These are phyloP conservation scores for Cicer bijugum DNA, from an alignment of 306 rosid species.

Conservation along the genomic window DNA sequence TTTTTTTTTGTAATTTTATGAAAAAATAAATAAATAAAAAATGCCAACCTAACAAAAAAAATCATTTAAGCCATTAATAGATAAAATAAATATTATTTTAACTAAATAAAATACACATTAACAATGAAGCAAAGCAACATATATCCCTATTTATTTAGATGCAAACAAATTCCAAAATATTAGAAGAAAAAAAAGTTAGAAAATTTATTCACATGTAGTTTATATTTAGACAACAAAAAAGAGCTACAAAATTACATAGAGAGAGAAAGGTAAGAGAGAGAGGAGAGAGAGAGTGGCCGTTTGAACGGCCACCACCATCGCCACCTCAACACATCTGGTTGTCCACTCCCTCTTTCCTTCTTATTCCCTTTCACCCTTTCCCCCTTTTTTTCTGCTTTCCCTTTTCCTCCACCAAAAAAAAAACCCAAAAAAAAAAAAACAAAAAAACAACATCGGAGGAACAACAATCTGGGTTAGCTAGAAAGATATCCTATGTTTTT, in stretches of 20 bases:
- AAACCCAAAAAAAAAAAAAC: background rate
- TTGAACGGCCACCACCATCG: slow-evolving; percentile 48
- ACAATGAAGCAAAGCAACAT: no score
- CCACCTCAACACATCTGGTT: slow-evolving; percentile 48
- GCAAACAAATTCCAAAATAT: no score
- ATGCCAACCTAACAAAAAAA: no score
- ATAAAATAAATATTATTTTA: no score
- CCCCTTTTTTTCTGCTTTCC: slow-evolving; percentile 35
- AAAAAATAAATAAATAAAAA: no score
- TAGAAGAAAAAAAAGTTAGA: no score
- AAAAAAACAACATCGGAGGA: background rate
- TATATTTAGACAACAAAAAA: slow-evolving; percentile 27
- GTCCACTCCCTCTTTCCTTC: slow-evolving; percentile 43
- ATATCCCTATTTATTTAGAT: no score
- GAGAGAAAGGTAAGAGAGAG: background rate
- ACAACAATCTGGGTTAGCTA: slow-evolving; percentile 36
- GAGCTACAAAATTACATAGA: slow-evolving; percentile 21
- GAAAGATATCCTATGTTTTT: background rate
- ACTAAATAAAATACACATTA: no score
- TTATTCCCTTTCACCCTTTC: slow-evolving; percentile 6
- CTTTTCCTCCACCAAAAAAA: slow-evolving; percentile 30
- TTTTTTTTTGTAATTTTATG: no score
- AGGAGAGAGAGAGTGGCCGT: slow-evolving; percentile 31
- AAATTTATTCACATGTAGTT: background rate
- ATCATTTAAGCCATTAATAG: no score